Evolutionary conservation across 2,329 filamentous ascomycete genomes (phyloP), one percentile per base, ranked within the genome.

Genomic region (Sporothrix euskadiensis): DNA sequence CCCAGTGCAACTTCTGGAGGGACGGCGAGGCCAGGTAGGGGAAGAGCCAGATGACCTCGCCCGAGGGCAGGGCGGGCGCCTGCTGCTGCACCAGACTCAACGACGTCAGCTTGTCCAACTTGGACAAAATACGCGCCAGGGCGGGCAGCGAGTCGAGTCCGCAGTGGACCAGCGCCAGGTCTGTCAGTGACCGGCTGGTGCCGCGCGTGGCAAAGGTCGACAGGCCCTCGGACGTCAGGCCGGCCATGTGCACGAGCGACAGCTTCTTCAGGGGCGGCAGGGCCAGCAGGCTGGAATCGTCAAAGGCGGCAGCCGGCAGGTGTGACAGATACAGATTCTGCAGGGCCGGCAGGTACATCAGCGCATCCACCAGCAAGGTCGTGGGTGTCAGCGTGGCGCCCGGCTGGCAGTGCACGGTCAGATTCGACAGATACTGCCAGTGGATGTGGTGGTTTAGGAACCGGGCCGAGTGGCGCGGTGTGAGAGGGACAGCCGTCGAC

Each of bases 1-100:
- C 89, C 89, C 89, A 91, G 80, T 91, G 89, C 4, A 91, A 82
- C 69, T 82, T 84, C 32, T 81, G 80, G 5, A 91, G 79, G 9
- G 85, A 87, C 0, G 78, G 73, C 0, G 87, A 90, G 0, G 88
- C 88, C 9, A 91, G 83, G 76, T 90, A 91, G 0, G 89, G 89
- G 80, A 89, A 90, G 75, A 91, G 85, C 83, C 87, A 89, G 73
- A 91, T 85, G 72, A 86, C 86, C 44, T 85, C 84, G 71, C 86
- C 85, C 16, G 84, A 81, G 0, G 88, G 84, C 77, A 90, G 85
- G n/a, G 83, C 79, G 0, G 89, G 89, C 1, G 87, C 82, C 41
- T 82, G 82, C 1, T 83, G 79, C 78, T 91, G 89, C 0, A 89
- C 85, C 4, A 91, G 78, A 5, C 85, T 83, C 74, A 91, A 86